A percentile compares a stretch with the other conserved stretches of the same genome.
These are phyloP conservation scores for Begonia masoniana DNA, from an alignment of 306 rosid genomes.

Conservation along the genomic window DNA sequence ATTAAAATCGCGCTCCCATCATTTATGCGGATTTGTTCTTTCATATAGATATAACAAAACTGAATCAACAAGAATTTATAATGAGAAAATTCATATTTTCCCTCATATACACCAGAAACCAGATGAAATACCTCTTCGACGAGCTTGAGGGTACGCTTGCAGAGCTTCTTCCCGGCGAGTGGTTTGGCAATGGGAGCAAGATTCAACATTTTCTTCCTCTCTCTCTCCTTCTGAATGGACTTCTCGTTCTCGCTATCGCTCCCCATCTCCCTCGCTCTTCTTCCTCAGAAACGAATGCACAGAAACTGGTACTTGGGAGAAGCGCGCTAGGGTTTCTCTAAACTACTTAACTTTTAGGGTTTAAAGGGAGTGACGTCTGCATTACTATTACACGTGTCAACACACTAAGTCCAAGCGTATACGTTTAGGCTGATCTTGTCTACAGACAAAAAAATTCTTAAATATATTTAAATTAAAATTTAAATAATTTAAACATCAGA, in stretches of 20 bases:
- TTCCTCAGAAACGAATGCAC: neutral
- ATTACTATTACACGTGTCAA: neutral
- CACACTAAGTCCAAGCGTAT: no score
- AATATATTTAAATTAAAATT: no score
- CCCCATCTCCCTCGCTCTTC: conserved; percentile 31
- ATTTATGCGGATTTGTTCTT: no score
- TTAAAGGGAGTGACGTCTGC: conserved; percentile 1
- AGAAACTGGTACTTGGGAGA: neutral
- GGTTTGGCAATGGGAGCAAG: conserved; percentile 89
- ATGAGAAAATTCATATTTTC: no score
- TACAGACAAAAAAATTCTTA: no score
- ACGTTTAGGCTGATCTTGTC: no score
- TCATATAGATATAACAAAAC: no score
- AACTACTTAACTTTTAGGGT: conserved; percentile 8
- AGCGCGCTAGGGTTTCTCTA: neutral
- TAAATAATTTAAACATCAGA: no score
- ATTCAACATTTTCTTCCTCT: conserved; percentile 61
- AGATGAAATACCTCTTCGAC: conserved; percentile 62
- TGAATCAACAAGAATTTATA: no score
- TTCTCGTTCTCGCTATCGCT: conserved; percentile 75
- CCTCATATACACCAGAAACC: neutral
- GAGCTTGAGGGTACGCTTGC: conserved; percentile 76
- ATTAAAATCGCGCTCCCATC: no score
- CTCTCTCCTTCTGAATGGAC: conserved; percentile 57
- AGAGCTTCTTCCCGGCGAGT: conserved; percentile 89